phyloP scores from a whole-genome alignment of 2,329 filamentous ascomycete genomes.

The Calonectria henricotiae region DNA sequence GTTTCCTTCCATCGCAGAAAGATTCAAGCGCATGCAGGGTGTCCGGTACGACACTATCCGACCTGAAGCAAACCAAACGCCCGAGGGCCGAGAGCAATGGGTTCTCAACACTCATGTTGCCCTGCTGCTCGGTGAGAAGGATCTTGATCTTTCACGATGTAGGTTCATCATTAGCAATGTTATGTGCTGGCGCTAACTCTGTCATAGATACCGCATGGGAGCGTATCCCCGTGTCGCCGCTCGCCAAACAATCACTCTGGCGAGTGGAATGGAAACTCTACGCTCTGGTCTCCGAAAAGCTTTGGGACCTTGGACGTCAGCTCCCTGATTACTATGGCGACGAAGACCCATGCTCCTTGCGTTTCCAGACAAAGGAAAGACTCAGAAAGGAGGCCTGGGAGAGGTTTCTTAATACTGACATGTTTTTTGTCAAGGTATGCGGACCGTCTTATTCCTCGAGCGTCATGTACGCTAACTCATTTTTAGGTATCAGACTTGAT shows the following conservation, averaged over 20 bases:
- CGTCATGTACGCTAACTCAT: constrained; percentile 33
- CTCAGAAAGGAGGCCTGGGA: constrained; percentile 68
- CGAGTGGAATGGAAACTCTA: constrained; percentile 72
- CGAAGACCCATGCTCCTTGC: constrained; percentile 63
- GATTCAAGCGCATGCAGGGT: constrained; percentile 73
- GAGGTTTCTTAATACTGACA: constrained; percentile 71
- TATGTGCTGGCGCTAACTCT: constrained; percentile 17
- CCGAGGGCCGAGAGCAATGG: constrained; percentile 77
- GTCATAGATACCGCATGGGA: constrained; percentile 73
- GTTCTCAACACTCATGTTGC: constrained; percentile 77
- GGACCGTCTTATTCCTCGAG: not conserved
- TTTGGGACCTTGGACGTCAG: constrained; percentile 70
- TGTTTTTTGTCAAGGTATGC: constrained; percentile 79
- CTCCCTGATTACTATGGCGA: constrained; percentile 69
- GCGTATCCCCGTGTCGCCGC: constrained; percentile 66
- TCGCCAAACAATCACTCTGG: constrained; percentile 75
- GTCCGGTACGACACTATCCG: constrained; percentile 77
- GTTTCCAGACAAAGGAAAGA: constrained; percentile 62
- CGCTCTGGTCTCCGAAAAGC: constrained; percentile 66
- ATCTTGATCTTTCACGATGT: constrained; percentile 74
- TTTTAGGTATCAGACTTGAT: constrained; percentile 75
- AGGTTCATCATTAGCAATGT: constrained; percentile 43
- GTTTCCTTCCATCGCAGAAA: constrained; percentile 66
- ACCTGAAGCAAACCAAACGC: constrained; percentile 67
- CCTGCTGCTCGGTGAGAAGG: constrained; percentile 76